Conservation (phyloP, 306 rosid genomes). For the Astragalus membranaceus region DNA sequence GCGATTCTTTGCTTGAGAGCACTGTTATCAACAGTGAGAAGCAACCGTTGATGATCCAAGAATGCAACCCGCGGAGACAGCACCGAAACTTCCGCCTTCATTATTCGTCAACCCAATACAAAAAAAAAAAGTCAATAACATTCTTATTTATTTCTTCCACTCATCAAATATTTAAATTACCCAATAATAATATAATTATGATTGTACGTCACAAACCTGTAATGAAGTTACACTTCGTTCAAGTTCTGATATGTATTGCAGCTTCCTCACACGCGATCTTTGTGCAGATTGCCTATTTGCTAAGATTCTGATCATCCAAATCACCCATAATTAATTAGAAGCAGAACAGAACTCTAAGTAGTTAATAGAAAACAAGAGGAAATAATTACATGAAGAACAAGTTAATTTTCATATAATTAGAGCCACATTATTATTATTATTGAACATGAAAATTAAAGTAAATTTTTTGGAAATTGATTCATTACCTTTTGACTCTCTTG, state of each 20-base stretch:
- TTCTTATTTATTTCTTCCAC: neutral
- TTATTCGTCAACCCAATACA: conserved; percentile 1
- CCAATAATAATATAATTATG: neutral
- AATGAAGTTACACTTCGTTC: conserved; percentile 92
- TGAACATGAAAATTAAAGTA: neutral
- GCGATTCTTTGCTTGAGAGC: conserved; percentile 99
- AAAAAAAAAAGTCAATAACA: neutral
- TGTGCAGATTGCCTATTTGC: conserved; percentile 99
- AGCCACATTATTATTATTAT: neutral
- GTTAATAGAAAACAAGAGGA: neutral
- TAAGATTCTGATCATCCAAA: conserved; percentile 51
- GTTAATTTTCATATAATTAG: neutral
- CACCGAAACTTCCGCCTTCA: conserved; percentile 91
- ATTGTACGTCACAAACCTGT: conserved; percentile 46
- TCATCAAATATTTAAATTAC: no score
- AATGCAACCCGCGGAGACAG: conserved; percentile 93
- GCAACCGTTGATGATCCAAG: conserved; percentile 91
- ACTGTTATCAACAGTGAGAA: conserved; percentile 92
- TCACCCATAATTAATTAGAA: neutral
- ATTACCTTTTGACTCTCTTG: conserved; percentile 86
- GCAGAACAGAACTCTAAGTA: neutral
- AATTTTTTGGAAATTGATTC: neutral
- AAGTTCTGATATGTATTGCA: conserved; percentile 93
- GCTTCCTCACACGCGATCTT: conserved; percentile 92
- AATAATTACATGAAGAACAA: neutral